These are phyloP conservation scores for Fomitopsis schrenkii DNA, from an alignment of 1,284 basidiomycete species.

Conservation along the genomic window DNA sequence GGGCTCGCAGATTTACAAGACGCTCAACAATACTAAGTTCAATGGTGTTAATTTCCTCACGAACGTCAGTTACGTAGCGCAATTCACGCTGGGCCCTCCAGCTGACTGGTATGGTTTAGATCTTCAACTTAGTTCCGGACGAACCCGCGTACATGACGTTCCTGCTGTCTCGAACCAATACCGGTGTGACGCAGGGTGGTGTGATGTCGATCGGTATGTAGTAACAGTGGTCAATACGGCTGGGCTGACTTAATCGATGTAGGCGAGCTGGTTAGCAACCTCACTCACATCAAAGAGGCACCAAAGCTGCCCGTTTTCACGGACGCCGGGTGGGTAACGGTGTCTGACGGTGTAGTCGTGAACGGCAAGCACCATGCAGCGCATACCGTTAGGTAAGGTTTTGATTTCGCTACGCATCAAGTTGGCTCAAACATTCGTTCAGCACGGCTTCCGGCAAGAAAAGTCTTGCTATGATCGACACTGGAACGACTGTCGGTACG, in stretches of 20 bases:
- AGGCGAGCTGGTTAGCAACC: neutral
- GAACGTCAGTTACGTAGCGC: neutral
- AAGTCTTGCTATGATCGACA: constrained; percentile 9
- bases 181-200: neutral
- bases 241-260: neutral
- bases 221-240: neutral
- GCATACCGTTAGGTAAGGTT: neutral
- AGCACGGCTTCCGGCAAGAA: neutral
- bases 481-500: constrained; percentile 13
- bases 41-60: neutral
- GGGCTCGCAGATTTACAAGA: neutral
- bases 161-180: neutral
- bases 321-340: neutral
- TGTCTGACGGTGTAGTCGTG: neutral
- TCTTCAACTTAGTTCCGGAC: neutral
- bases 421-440: neutral
- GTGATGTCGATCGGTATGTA: neutral
- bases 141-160: neutral
- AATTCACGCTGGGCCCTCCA: neutral
- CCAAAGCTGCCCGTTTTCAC: neutral
- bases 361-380: neutral
- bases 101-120: neutral
- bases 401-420: neutral
- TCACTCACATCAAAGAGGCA: neutral
- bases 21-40: neutral